A percentile compares a stretch with the other conserved stretches of the same genome.
Conservation (phyloP, 306 rosid genomes). For the cucumber (Cucumis sativus) region DNA sequence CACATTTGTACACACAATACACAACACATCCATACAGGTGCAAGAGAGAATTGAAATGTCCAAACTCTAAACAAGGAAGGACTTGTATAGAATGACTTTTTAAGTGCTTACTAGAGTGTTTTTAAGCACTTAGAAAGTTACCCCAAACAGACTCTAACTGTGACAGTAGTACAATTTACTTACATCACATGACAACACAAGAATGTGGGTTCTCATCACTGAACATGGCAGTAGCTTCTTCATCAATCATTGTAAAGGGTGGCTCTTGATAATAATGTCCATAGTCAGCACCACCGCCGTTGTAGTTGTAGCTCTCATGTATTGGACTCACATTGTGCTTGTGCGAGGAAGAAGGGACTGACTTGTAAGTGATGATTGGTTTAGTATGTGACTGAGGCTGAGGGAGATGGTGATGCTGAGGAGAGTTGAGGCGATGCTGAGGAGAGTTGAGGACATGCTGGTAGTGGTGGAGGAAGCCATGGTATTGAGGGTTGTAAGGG, state of each 20-base stretch:
- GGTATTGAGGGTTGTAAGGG: conserved; percentile 41
- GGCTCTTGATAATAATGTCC: conserved; percentile 27
- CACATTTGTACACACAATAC: neutral
- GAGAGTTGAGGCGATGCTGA: neutral
- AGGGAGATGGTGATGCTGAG: neutral
- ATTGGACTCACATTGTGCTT: conserved; percentile 11
- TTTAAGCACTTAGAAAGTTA: no score
- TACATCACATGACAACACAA: conserved; percentile 44
- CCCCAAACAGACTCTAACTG: no score
- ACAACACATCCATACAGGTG: neutral
- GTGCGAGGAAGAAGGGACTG: conserved; percentile 12
- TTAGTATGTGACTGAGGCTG: neutral
- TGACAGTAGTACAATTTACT: neutral
- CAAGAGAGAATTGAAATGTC: neutral
- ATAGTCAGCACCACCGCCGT: conserved; percentile 21
- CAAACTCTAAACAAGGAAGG: no score
- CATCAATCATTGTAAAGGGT: conserved; percentile 20
- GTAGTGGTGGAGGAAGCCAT: conserved; percentile 16
- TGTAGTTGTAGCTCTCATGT: conserved; percentile 12
- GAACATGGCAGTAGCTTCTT: conserved; percentile 31
- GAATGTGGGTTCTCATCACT: conserved; percentile 70
- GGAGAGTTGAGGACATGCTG: neutral
- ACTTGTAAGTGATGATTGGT: conserved; percentile 4
- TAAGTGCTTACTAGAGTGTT: no score
- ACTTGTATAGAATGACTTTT: no score